A percentile compares a stretch with the other conserved stretches of the same genome.
Conservation (phyloP, 768 basidiomycete genomes). For the Auricularia sp. region DNA sequence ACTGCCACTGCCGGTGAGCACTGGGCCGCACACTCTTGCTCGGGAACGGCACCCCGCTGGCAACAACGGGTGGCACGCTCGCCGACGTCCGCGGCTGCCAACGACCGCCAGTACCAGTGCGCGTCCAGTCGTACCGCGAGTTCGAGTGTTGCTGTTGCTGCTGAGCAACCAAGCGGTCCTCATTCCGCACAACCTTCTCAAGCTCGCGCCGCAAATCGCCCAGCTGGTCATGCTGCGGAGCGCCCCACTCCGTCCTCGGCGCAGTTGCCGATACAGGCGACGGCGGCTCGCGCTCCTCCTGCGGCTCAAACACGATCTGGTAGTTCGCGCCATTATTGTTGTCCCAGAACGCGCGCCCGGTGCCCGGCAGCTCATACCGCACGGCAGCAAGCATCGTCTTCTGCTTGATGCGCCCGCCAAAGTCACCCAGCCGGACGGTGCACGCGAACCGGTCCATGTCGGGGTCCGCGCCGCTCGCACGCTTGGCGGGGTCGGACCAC, state of each 20-base stretch:
- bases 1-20: neutral
- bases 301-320: conserved; percentile 46
- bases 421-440: conserved; percentile 64
- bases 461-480: neutral
- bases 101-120: neutral
- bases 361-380: conserved; percentile 44
- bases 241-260: neutral
- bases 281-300: neutral
- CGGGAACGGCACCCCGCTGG: neutral
- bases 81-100: neutral
- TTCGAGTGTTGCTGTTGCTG: neutral
- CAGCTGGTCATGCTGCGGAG: neutral
- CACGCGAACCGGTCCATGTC: conserved; percentile 63
- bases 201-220: neutral
- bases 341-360: conserved; percentile 82
- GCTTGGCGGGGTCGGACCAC: neutral
- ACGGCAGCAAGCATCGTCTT: conserved; percentile 76
- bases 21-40: neutral
- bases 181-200: neutral
- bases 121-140: neutral
- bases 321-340: conserved; percentile 79
- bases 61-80: neutral
- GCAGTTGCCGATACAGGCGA: neutral
- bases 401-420: conserved; percentile 66
- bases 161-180: neutral